Evolutionary conservation across 192 early-diverging fungal species (phyloP), one percentile per base, ranked within the genome.

Genomic region (Helicostylum pulchrum): DNA sequence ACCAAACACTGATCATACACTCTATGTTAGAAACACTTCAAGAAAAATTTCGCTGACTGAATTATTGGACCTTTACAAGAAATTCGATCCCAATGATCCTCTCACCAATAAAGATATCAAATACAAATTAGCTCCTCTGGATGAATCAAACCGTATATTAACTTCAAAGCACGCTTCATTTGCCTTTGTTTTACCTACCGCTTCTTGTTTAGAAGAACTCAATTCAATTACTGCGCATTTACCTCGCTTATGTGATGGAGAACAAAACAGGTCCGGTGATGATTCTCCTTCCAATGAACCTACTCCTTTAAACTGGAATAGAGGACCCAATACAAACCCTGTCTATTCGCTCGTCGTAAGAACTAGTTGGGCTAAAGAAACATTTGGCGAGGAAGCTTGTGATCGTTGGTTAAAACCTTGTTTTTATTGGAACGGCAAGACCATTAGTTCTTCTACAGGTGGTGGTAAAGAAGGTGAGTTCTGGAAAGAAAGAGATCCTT

Each of bases 381-480:
- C 60, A 52, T 83, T 85, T 66, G 83, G 83, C 0, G 17, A 23
- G 3, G 57, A 43, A 3, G 71, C 71, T 15, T 65, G 64, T n/a
- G 23, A 58, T 4, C 55, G 63, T 10, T 85, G 81, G 79, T 67
- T 85, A 30, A 54, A 67, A 50, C 81, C 83, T 11, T 77, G 77
- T 0, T 67, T 85, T 55, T 85, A 85, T 50, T 85, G 83, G 83
- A 85, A 83, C 36, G 81, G 83, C 7, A 85, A 85, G 52, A 77
- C 78, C 14, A 71, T 70, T 0, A 74, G 67, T 11, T 70, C 70
- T 32, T 72, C 53, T n/a, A 53, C 39, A n/a, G 58, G 44, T 7
- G 50, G 50, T 7, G 74, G 75, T 19, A 79, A 78, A 51, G 78
- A 82, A 48, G 76, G 65, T 0, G 17, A 54, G 5, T 82, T 82